Percentiles rank a stretch among this genome's conserved stretches.
Evolutionary conservation across 176 grass and related monocot species (phyloP).

Genomic region (Aegilops speltoides): DNA sequence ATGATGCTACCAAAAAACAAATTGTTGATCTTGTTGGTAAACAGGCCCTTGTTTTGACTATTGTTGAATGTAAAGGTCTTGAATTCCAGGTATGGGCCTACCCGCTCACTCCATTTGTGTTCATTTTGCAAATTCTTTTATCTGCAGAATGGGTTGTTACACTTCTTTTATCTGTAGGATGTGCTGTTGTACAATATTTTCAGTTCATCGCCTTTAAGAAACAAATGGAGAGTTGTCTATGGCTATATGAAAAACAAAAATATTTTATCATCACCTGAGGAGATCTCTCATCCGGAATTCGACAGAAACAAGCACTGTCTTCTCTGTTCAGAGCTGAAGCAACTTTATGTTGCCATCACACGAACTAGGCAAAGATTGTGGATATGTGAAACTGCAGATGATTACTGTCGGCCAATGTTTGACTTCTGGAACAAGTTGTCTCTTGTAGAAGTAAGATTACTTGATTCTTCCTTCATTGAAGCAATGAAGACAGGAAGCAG

Average conservation of each 20-base stretch:
- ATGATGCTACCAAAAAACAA: conserved; percentile 64
- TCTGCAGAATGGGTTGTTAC: not conserved
- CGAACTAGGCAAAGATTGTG: conserved; percentile 79
- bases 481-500: conserved; percentile 67
- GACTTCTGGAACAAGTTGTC: conserved; percentile 85
- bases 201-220: conserved; percentile 61
- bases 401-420: conserved; percentile 70
- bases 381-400: conserved; percentile 76
- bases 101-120: not conserved
- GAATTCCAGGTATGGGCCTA: conserved; percentile 71
- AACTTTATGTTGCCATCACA: conserved; percentile 88
- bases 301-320: conserved; percentile 57
- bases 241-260: conserved; percentile 59
- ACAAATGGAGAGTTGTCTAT: conserved; percentile 82
- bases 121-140: not conserved
- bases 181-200: conserved; percentile 90
- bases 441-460: conserved; percentile 63
- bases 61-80: conserved; percentile 90
- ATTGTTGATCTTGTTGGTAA: conserved; percentile 56
- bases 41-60: conserved; percentile 85
- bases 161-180: conserved; percentile 47
- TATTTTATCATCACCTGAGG: conserved; percentile 31
- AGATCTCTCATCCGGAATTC: conserved; percentile 47
- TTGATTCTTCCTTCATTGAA: conserved; percentile 60
- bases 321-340: conserved; percentile 92